These are phyloP conservation scores for Suillus placidus DNA, from an alignment of 768 basidiomycete species.

Conservation along the genomic window DNA sequence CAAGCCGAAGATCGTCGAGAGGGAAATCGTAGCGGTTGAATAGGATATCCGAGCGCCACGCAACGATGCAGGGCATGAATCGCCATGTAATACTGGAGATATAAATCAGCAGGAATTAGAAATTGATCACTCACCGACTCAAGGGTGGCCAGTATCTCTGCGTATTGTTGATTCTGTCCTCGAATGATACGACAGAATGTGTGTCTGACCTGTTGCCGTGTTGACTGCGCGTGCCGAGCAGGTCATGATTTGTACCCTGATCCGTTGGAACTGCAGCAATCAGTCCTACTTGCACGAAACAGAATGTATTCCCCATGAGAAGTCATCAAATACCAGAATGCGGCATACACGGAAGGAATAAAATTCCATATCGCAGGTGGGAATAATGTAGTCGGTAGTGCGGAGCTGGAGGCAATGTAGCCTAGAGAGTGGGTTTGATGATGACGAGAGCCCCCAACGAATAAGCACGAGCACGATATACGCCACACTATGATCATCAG, in stretches of 20 bases:
- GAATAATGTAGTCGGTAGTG: slow-evolving; percentile 57
- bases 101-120: not conserved
- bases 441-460: slow-evolving; percentile 49
- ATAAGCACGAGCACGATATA: slow-evolving; percentile 36
- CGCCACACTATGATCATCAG: slow-evolving; percentile 52
- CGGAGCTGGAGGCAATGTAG: slow-evolving; percentile 91
- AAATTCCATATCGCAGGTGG: slow-evolving; percentile 29
- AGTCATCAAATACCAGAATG: slow-evolving; percentile 24
- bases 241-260: no score
- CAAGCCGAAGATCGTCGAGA: not conserved
- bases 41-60: not conserved
- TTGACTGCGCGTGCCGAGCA: not conserved
- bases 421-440: slow-evolving; percentile 89
- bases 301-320: not conserved
- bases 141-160: not conserved
- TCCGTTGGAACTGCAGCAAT: no score
- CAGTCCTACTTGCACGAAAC: not conserved
- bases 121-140: not conserved
- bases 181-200: not conserved
- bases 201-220: slow-evolving; percentile 48
- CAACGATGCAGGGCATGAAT: not conserved
- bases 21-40: not conserved
- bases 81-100: not conserved
- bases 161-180: no score
- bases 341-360: slow-evolving; percentile 13